Evolutionary conservation across 306 rosid species (phyloP), one percentile per base, ranked within the genome.

Genomic region (Benincasa hispida): DNA sequence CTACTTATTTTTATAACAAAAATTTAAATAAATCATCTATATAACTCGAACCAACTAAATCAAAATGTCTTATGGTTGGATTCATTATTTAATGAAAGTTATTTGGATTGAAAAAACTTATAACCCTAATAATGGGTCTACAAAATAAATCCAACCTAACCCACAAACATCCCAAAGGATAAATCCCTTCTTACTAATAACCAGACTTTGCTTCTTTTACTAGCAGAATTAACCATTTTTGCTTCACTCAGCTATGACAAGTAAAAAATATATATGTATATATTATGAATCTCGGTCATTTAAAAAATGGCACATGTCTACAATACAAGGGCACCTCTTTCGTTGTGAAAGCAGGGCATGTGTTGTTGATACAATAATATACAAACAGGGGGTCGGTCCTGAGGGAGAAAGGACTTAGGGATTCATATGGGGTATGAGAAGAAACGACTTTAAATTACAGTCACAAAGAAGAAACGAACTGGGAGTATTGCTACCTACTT

Each of bases 321-420:
- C 12, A 15, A 42, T 69, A 69, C 75, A 69, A 32, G 17, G 10
- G 48, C 25, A 19, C 53, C 74, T 41, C 34, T 45, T 41, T 69
- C 75, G 22, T 45, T 69, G 75, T 69, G 75, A 69, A 69, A 45
- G 75, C 75, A 69, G 19, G 37, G 53, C 27, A 39, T 2, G 47
- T 17, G 24, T n/a, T 66, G 19, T 45, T 69, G 75, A 25, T 70
- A 70, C 58, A 70, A 70, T 70, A 70, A 70, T 70, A 21, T 70
- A 15, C 75, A 70, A 14, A 69, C 41, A 70, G 24, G 39, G 58
- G 18, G n/a, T n/a, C n/a, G 74, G 24, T 45, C 35, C 75, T 45
- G 13, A 45, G 51, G 42, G 69, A 25, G 35, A 48, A 5, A 42
- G 74, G 74, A 41, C 74, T 41, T 39, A 32, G 41, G 47, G 24